A percentile compares a stretch with the other conserved stretches of the same genome.
phyloP scores from a whole-genome alignment of 108 stramenopile genomes.

The Fistulifera solaris region DNA sequence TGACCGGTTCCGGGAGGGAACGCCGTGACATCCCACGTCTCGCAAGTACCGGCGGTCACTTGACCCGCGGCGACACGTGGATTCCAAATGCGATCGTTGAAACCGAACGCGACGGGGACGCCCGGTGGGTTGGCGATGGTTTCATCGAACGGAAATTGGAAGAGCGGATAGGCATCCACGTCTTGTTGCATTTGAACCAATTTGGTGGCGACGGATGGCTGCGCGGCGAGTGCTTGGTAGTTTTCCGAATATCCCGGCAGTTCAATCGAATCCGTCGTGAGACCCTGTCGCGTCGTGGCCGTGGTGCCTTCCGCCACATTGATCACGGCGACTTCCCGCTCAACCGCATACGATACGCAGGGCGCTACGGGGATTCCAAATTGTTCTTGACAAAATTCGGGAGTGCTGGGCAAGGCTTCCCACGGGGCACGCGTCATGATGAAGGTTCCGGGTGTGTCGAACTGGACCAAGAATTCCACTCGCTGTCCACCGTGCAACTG shows the following conservation, averaged over 20 bases:
- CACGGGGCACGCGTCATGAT: neutral
- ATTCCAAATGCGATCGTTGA: too few species aligned
- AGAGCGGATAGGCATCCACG: neutral
- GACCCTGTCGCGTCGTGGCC: neutral
- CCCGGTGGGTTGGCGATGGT: too few species aligned
- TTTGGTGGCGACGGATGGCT: neutral
- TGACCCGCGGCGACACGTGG: constrained; percentile 1
- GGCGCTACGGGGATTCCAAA: neutral
- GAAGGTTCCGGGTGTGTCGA: constrained; percentile 15
- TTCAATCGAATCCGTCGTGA: neutral
- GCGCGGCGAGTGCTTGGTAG: too few species aligned
- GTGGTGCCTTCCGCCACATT: constrained; percentile 4
- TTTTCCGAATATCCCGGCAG: too few species aligned
- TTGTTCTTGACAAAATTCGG: constrained; percentile 1
- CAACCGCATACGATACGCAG: constrained; percentile 13
- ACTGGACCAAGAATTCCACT: constrained; percentile 9
- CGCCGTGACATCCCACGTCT: constrained; percentile 2
- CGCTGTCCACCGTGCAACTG: constrained; percentile 6
- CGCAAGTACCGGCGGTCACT: constrained; percentile 4
- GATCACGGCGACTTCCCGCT: constrained; percentile 3
- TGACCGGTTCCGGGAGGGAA: neutral
- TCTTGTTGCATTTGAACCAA: constrained; percentile 1
- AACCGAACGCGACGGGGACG: too few species aligned
- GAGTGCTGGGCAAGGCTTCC: neutral
- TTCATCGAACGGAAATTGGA: too few species aligned